Evolutionary conservation across 176 grass and related monocot genomes (phyloP).

Genomic region (Carex littledalei): DNA sequence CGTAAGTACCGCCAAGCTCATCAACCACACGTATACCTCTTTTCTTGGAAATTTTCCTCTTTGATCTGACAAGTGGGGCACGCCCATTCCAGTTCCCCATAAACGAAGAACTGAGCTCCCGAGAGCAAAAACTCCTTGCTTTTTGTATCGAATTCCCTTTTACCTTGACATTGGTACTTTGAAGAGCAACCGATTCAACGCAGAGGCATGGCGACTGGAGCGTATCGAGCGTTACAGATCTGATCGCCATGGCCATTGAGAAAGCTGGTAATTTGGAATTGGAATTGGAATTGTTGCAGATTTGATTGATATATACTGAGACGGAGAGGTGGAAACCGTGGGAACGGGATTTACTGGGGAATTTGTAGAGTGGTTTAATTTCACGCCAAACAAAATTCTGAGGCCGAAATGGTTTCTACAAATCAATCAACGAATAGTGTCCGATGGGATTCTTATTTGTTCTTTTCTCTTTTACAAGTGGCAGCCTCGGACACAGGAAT

Average conservation of each 20-base stretch:
- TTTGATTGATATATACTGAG: neutral
- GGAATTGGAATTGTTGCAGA: neutral
- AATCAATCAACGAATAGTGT: neutral
- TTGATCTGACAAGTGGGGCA: neutral
- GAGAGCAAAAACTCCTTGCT: neutral
- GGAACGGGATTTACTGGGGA: neutral
- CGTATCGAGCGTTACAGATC: slow-evolving; percentile 28
- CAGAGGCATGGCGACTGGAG: slow-evolving; percentile 18
- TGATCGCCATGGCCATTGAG: slow-evolving; percentile 27
- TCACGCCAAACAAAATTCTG: slow-evolving; percentile 38
- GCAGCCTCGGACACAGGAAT: neutral
- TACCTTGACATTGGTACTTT: slow-evolving; percentile 1
- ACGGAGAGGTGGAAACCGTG: neutral
- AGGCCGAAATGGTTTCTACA: slow-evolving; percentile 17
- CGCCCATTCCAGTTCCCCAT: slow-evolving; percentile 6
- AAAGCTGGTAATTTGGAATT: neutral
- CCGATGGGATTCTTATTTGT: slow-evolving; percentile 13
- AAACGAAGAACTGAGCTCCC: slow-evolving; percentile 27
- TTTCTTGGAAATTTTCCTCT: slow-evolving; percentile 13
- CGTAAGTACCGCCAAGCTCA: slow-evolving; percentile 39
- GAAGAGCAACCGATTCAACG: neutral
- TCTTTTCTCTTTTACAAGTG: slow-evolving; percentile 21
- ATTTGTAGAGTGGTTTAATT: slow-evolving; percentile 15
- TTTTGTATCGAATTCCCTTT: neutral
- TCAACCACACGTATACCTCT: slow-evolving; percentile 26